Conservation (phyloP, 257 asterid species). For the Vinca minor region DNA sequence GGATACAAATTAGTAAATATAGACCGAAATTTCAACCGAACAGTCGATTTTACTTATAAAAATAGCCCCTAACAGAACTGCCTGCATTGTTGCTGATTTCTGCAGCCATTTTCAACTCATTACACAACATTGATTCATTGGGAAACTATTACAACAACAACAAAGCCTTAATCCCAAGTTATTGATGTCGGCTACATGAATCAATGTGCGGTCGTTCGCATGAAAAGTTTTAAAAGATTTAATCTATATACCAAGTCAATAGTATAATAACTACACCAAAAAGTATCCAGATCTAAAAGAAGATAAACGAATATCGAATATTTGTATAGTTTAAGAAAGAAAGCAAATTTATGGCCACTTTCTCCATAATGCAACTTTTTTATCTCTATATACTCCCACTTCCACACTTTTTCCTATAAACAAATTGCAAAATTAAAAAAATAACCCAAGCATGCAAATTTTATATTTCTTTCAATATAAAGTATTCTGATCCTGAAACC, state of each 20-base stretch:
- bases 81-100: not conserved
- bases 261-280: too few relatives aligned
- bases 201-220: too few relatives aligned
- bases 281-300: not conserved
- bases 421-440: not conserved
- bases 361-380: not conserved
- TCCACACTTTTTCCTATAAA: not conserved
- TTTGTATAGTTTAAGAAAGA: not conserved
- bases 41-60: not conserved
- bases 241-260: too few relatives aligned
- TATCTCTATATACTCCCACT: not conserved
- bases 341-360: not conserved
- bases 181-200: too few relatives aligned
- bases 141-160: not conserved
- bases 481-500: not conserved
- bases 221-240: too few relatives aligned
- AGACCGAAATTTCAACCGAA: not conserved
- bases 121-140: not conserved
- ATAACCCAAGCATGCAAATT: not conserved
- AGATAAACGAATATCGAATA: not conserved
- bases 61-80: not conserved
- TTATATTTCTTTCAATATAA: not conserved
- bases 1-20: not conserved
- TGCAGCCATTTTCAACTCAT: not conserved
- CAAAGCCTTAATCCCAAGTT: not conserved